Percentiles rank a stretch among this genome's conserved stretches.
Evolutionary conservation across 257 asterid genomes (phyloP).

Genomic region (Forsythia viridissima): DNA sequence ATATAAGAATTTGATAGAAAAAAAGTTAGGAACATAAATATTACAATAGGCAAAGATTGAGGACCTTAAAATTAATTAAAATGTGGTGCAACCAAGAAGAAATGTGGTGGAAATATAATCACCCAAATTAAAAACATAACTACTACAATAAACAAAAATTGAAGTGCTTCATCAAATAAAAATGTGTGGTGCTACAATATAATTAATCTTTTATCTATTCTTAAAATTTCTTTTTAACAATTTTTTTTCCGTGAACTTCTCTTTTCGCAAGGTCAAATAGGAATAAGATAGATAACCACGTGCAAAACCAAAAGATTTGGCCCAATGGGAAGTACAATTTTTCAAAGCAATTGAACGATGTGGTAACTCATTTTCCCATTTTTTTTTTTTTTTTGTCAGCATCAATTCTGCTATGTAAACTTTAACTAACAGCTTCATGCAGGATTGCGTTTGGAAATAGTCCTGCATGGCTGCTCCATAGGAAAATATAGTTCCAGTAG

Average conservation of each 20-base stretch:
- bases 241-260: no score
- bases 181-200: no score
- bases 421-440: constrained; percentile 12
- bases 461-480: constrained; percentile 16
- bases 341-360: neutral
- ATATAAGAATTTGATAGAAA: no score
- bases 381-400: neutral
- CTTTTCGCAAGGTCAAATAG: neutral
- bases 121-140: no score
- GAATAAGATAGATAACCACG: neutral
- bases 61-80: no score
- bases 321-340: neutral
- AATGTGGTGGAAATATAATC: no score
- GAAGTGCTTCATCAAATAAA: no score
- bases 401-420: neutral
- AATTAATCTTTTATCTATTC: no score
- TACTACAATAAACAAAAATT: no score
- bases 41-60: no score
- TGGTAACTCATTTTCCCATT: neutral
- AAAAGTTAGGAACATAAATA: no score
- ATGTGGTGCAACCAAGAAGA: no score
- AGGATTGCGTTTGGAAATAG: neutral
- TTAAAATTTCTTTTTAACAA: neutral
- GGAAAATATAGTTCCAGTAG: constrained; percentile 25
- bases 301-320: neutral